phyloP scores from a whole-genome alignment of 2,329 filamentous ascomycete species.

The Aspergillus melleus region DNA sequence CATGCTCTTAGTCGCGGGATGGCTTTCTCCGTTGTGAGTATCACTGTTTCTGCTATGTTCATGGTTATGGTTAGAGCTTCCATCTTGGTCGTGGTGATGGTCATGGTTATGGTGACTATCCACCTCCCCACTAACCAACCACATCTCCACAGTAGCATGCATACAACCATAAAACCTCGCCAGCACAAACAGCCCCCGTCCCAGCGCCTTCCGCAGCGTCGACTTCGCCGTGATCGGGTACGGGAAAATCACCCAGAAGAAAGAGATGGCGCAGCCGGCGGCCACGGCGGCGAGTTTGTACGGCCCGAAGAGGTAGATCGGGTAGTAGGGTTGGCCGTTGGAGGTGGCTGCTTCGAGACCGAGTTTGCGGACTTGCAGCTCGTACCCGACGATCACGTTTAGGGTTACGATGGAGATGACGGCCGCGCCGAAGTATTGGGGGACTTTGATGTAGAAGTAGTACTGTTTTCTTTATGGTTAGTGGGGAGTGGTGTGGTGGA shows the following conservation, averaged over 20 bases:
- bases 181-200: slow-evolving; percentile 67
- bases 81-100: no score
- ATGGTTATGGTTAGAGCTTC: no score
- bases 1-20: slow-evolving; percentile 36
- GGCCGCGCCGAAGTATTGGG: slow-evolving; percentile 60
- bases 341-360: slow-evolving; percentile 55
- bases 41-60: no score
- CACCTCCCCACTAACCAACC: slow-evolving; percentile 42
- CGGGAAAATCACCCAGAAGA: slow-evolving; percentile 75
- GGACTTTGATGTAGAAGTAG: slow-evolving; percentile 68
- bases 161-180: slow-evolving; percentile 73
- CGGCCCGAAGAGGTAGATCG: slow-evolving; percentile 68
- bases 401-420: slow-evolving; percentile 61
- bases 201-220: slow-evolving; percentile 65
- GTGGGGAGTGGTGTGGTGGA: slow-evolving; percentile 2
- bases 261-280: slow-evolving; percentile 67
- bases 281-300: slow-evolving; percentile 69
- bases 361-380: slow-evolving; percentile 59
- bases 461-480: slow-evolving; percentile 34
- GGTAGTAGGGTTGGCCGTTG: slow-evolving; percentile 67
- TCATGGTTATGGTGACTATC: no score
- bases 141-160: slow-evolving; percentile 63
- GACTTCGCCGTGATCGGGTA: slow-evolving; percentile 70
- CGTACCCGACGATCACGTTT: slow-evolving; percentile 68
- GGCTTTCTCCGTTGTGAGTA: slow-evolving; percentile 42